These are phyloP conservation scores for Phyllachora maydis DNA, from an alignment of 2,329 filamentous ascomycete genomes.

Conservation along the genomic window DNA sequence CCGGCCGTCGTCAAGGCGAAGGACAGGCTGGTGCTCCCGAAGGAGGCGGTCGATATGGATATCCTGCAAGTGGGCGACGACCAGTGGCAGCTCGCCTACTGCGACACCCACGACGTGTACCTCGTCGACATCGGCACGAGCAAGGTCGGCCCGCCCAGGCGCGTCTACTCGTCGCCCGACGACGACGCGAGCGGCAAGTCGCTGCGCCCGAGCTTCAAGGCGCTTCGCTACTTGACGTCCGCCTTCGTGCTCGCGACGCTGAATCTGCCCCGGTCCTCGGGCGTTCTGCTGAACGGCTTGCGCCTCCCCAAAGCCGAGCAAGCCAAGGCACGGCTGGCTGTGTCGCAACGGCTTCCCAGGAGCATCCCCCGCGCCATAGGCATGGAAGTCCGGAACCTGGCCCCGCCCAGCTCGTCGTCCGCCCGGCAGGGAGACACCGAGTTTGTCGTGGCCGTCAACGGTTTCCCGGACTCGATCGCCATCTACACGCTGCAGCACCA, in stretches of 20 bases:
- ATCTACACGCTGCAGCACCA: conserved; percentile 60
- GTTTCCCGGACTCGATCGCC: conserved; percentile 58
- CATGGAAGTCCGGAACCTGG: conserved; percentile 55
- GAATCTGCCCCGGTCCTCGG: conserved; percentile 39
- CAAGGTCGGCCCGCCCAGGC: conserved; percentile 21
- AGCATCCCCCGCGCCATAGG: conserved; percentile 56
- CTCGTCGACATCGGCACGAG: conserved; percentile 35
- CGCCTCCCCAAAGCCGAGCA: conserved; percentile 21
- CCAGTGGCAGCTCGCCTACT: conserved; percentile 57
- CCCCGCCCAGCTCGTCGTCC: conserved; percentile 27
- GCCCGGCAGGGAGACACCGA: conserved; percentile 43
- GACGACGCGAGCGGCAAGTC: conserved; percentile 16
- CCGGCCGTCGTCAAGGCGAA: conserved; percentile 26
- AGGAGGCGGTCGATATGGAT: conserved; percentile 50
- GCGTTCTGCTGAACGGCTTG: conserved; percentile 33
- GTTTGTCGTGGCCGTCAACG: conserved; percentile 61
- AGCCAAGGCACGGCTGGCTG: conserved; percentile 24
- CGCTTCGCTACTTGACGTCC: conserved; percentile 36
- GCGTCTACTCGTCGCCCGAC: conserved; percentile 34
- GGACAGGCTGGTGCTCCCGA: conserved; percentile 26
- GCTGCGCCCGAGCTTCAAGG: conserved; percentile 30
- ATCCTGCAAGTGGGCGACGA: conserved; percentile 39
- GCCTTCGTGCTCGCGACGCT: conserved; percentile 34
- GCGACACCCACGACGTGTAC: conserved; percentile 56
- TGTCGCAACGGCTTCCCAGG: conserved; percentile 37